Conservation (phyloP, 768 basidiomycete species). For the Amylocystis lapponica region DNA sequence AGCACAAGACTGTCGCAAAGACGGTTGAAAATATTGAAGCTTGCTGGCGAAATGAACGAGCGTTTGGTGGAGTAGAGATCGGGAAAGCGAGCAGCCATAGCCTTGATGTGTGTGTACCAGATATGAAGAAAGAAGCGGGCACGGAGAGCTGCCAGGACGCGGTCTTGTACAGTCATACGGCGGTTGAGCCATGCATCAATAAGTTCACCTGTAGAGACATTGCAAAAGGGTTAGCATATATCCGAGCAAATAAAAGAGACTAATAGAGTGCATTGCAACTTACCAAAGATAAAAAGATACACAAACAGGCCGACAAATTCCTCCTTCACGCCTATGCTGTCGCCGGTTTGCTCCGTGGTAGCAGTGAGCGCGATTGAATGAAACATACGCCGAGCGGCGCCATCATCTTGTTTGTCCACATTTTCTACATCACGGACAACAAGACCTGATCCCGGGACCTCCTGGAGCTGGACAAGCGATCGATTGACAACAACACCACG, state of each 20-base stretch:
- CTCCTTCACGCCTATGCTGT: background rate
- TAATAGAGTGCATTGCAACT: background rate
- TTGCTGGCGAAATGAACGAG: slow-evolving; percentile 20
- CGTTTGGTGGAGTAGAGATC: slow-evolving; percentile 17
- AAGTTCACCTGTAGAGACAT: slow-evolving; percentile 10
- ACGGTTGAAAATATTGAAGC: slow-evolving; percentile 25
- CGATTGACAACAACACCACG: slow-evolving; percentile 16
- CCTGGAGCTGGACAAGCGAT: slow-evolving; percentile 16
- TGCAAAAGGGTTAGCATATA: too few species aligned
- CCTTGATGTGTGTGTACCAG: background rate
- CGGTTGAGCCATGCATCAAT: slow-evolving; percentile 25
- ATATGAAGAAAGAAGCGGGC: slow-evolving; percentile 20
- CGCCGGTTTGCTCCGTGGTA: slow-evolving; percentile 4
- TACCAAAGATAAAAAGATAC: slow-evolving; percentile 22
- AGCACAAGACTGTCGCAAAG: slow-evolving; percentile 22
- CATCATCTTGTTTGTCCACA: slow-evolving; percentile 27
- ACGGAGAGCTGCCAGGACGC: slow-evolving; percentile 12
- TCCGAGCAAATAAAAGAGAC: background rate
- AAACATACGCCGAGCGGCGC: slow-evolving; percentile 22
- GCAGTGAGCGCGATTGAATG: slow-evolving; percentile 15
- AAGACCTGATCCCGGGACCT: slow-evolving; percentile 9
- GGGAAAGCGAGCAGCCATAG: slow-evolving; percentile 11
- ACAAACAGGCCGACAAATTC: slow-evolving; percentile 21
- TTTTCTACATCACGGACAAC: slow-evolving; percentile 19
- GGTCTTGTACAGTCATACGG: slow-evolving; percentile 10